Percentiles rank a stretch among this genome's conserved stretches.
phyloP scores from a whole-genome alignment of 1,284 basidiomycete species.

The Fereydounia khargensis region DNA sequence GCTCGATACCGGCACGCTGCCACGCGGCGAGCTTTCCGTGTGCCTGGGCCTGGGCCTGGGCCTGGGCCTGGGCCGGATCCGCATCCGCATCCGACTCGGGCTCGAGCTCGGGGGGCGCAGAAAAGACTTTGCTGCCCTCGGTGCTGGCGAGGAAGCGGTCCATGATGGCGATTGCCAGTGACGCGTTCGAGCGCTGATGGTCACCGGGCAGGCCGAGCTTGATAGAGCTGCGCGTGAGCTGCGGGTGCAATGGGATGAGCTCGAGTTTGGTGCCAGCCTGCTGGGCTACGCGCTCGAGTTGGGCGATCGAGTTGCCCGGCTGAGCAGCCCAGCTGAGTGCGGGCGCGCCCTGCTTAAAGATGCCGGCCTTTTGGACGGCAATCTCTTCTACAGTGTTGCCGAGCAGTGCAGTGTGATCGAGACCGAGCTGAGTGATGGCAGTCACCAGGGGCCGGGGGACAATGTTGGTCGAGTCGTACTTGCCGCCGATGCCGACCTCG shows the following conservation, averaged over 20 bases:
- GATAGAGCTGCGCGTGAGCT: constrained; percentile 6
- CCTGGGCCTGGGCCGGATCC: background rate
- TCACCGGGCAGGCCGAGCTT: constrained; percentile 74
- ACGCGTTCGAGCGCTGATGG: constrained; percentile 88
- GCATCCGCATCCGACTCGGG: too few species aligned
- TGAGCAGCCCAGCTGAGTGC: constrained; percentile 85
- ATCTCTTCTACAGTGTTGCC: constrained; percentile 88
- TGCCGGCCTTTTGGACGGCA: constrained; percentile 92
- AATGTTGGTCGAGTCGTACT: constrained; percentile 93
- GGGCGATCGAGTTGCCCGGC: constrained; percentile 67
- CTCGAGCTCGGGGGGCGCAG: background rate
- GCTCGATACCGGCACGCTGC: constrained; percentile 68
- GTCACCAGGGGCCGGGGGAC: constrained; percentile 85
- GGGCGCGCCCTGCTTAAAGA: constrained; percentile 86
- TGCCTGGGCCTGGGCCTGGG: too few species aligned
- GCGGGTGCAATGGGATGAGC: constrained; percentile 22
- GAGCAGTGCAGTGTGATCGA: constrained; percentile 88
- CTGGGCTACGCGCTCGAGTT: constrained; percentile 69
- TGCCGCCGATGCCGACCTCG: constrained; percentile 94
- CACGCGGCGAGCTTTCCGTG: constrained; percentile 32
- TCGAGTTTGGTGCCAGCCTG: constrained; percentile 61
- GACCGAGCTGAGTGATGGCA: constrained; percentile 83
- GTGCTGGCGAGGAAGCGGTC: constrained; percentile 68
- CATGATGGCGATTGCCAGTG: constrained; percentile 76
- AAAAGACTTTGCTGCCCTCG: constrained; percentile 24